These are phyloP conservation scores for Chlorella variabilis DNA, from an alignment of 163 green algal species.

Conservation along the genomic window DNA sequence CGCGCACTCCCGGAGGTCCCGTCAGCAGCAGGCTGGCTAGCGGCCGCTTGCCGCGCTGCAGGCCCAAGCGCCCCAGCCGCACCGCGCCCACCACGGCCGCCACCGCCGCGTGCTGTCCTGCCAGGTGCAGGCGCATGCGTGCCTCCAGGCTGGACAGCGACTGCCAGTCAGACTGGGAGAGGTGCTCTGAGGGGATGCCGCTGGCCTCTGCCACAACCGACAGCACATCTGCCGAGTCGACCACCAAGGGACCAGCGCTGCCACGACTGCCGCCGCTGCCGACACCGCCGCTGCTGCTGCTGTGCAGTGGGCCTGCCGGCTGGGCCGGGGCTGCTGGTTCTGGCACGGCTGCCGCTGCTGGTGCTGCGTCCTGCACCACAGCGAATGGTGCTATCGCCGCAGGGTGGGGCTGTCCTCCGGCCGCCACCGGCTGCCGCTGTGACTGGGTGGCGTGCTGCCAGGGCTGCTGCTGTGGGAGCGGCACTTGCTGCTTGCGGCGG, in stretches of 20 bases:
- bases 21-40: conserved; percentile 83
- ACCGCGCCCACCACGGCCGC: conserved; percentile 75
- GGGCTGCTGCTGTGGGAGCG: neutral
- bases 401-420: too few species aligned
- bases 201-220: conserved; percentile 71
- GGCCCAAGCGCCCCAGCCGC: conserved; percentile 75
- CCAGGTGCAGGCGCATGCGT: conserved; percentile 64
- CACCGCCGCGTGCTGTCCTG: conserved; percentile 92
- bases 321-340: neutral
- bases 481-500: neutral
- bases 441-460: neutral
- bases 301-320: neutral
- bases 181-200: conserved; percentile 73
- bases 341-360: neutral
- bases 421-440: neutral
- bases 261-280: neutral
- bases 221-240: conserved; percentile 61
- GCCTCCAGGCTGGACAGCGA: conserved; percentile 72
- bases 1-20: conserved; percentile 9
- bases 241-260: conserved; percentile 11
- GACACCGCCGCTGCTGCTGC: neutral
- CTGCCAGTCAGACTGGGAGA: conserved; percentile 77
- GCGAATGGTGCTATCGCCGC: neutral
- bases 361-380: neutral
- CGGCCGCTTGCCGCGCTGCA: conserved; percentile 86